Evolutionary conservation across 768 basidiomycete species (phyloP).

Genomic region (Auricularia auricula-judae): DNA sequence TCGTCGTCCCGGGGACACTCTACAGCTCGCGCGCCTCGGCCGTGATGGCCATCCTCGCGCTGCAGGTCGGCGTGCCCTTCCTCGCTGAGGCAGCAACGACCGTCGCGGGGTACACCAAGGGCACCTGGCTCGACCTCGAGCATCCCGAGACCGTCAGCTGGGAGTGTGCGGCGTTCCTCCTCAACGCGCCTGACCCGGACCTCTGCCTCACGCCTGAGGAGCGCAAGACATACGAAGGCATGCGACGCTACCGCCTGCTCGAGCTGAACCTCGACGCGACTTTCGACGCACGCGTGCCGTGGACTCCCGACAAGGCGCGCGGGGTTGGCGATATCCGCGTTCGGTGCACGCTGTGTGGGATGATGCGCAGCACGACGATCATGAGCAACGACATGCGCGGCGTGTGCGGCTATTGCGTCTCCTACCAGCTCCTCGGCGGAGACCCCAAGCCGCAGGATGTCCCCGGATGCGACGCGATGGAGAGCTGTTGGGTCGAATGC

Average conservation of each 20-base stretch:
- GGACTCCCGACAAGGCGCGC: conserved; percentile 18
- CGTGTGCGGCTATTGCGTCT: conserved; percentile 14
- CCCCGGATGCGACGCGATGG: conserved; percentile 4
- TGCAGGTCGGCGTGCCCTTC: conserved; percentile 18
- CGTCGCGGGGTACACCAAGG: conserved; percentile 12
- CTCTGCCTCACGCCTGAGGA: conserved; percentile 12
- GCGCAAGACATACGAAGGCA: conserved; percentile 12
- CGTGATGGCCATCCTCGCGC: conserved; percentile 16
- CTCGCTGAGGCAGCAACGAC: conserved; percentile 13
- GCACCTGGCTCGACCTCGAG: conserved; percentile 17
- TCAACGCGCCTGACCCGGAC: conserved; percentile 10
- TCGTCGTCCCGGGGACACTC: conserved; percentile 18
- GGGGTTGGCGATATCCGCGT: conserved; percentile 17
- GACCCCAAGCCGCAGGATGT: neutral
- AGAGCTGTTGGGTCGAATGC: conserved; percentile 20
- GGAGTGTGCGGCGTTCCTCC: conserved; percentile 18
- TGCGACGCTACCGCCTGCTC: conserved; percentile 17
- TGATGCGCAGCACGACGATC: conserved; percentile 17
- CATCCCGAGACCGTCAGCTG: conserved; percentile 19
- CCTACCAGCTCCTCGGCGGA: conserved; percentile 2
- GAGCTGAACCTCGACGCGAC: conserved; percentile 19
- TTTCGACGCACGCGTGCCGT: conserved; percentile 11
- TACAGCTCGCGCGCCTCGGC: conserved; percentile 17
- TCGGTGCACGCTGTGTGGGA: conserved; percentile 12
- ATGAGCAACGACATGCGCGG: conserved; percentile 12